These are phyloP conservation scores for Sextonia rubra DNA, from an alignment of 164 flowering plant species.

Conservation along the genomic window DNA sequence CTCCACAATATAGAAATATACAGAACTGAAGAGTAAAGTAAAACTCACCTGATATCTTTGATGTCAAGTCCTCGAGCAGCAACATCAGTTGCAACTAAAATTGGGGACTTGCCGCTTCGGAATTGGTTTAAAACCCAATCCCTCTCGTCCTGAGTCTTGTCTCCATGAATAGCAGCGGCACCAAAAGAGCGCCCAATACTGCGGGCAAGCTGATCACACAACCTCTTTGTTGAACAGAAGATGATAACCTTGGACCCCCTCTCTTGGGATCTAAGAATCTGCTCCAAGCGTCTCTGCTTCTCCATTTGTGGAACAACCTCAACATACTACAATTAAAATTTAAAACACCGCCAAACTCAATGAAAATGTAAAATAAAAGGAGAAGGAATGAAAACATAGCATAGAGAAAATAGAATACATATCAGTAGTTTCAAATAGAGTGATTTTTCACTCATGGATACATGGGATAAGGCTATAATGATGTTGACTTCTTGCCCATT, in stretches of 20 bases:
- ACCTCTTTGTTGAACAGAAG: conserved; percentile 82
- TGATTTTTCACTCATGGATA: too few species aligned
- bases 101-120: conserved; percentile 69
- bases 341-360: background rate
- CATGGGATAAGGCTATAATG: too few species aligned
- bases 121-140: conserved; percentile 88
- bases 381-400: background rate
- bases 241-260: conserved; percentile 78
- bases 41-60: conserved; percentile 73
- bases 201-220: conserved; percentile 86
- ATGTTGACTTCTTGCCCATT: too few species aligned
- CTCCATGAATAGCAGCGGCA: conserved; percentile 93
- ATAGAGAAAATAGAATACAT: background rate
- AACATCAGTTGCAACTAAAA: conserved; percentile 92
- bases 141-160: conserved; percentile 87
- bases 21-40: background rate
- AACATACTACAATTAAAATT: conserved; percentile 48
- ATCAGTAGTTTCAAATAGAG: background rate
- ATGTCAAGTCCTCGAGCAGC: conserved; percentile 96
- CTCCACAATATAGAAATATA: too few species aligned
- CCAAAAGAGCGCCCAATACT: conserved; percentile 72
- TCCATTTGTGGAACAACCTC: conserved; percentile 85
- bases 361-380: background rate
- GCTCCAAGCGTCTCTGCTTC: conserved; percentile 85
- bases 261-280: conserved; percentile 78